Base-by-base conservation (phyloP, 139 green algal genomes). In the Pleodorina starrii region DNA sequence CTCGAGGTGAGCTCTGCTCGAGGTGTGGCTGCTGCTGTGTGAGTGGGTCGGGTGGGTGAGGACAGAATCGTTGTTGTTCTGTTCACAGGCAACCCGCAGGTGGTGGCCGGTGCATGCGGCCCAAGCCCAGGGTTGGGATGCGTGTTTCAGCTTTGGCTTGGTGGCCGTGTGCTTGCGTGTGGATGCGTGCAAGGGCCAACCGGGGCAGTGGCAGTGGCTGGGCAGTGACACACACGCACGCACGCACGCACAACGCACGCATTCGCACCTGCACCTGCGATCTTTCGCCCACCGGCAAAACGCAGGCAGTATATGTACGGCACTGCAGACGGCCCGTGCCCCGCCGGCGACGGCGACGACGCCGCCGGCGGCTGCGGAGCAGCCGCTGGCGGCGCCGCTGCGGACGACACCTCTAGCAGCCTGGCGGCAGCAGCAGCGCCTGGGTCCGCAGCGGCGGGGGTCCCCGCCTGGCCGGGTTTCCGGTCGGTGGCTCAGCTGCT, bases 401-500 rank as follows among this genome's bases (percentile, higher is more conserved):
- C 81, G 29, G 25, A 2, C 17, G 29, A 17, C 29, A 43, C n/a
- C n/a, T n/a, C n/a, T n/a, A n/a, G n/a, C 54, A 66, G 54, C 29
- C 54, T 21, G 1, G 54, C 79, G 35, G 79, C 38, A 44, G 79
- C 79, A 11, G 54, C 50, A 6, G 27, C 46, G 17, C 29, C 50
- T 17, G 29, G 38, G 32, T 9, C 36, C 50, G 35, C 7, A 23
- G 35, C 14, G 14, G 63, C 42, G n/a, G n/a, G n/a, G n/a, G n/a
- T n/a, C n/a, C n/a, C 35, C 40, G 60, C 51, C 69, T 88, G 89
- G 84, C 83, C 83, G 3, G 59, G 48, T 23, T 87, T 90, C 40
- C 89, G 82, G 1, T 72, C 93, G 6, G 54, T 96, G 1, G 96
- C 96, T 7, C 85, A 87, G 77, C 91, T 97, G 73, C 74, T 97